phyloP scores from a whole-genome alignment of 2,329 filamentous ascomycete genomes.

The Dendryphion nanum region DNA sequence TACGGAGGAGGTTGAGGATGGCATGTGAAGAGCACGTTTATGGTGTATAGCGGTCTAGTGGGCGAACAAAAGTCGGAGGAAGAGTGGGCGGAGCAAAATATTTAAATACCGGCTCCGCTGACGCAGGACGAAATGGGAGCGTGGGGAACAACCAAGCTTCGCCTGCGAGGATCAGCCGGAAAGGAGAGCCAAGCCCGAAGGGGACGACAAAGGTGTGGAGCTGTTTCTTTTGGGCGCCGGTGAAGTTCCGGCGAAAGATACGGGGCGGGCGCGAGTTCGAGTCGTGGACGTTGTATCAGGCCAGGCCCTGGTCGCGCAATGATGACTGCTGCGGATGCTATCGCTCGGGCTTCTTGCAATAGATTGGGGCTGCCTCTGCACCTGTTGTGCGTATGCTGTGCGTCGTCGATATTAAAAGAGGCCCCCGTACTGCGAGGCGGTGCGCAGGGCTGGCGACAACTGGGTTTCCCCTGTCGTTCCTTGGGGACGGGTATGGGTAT shows the following conservation, averaged over 20 bases:
- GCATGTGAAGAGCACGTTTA: conserved; percentile 36
- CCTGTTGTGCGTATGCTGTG: background rate
- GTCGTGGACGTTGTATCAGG: conserved; percentile 23
- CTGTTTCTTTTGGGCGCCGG: too few species aligned
- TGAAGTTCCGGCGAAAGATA: conserved; percentile 9
- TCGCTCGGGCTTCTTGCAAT: background rate
- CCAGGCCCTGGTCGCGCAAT: conserved; percentile 16
- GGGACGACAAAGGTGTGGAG: conserved; percentile 8
- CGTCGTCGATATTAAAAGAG: background rate
- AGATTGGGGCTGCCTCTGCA: background rate
- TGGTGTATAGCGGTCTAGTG: conserved; percentile 4
- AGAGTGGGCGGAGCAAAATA: conserved; percentile 37
- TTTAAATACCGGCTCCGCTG: conserved; percentile 24
- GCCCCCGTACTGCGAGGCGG: too few species aligned
- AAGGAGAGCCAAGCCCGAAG: conserved; percentile 25
- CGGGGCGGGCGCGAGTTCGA: conserved; percentile 16
- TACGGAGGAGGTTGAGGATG: conserved; percentile 32
- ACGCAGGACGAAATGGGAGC: conserved; percentile 20
- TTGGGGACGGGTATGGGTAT: background rate
- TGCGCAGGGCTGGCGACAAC: background rate
- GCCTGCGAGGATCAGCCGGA: conserved; percentile 30
- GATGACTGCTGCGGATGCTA: conserved; percentile 3
- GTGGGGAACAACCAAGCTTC: conserved; percentile 17
- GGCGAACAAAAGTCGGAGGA: conserved; percentile 32
- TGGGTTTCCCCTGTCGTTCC: background rate